Conservation (phyloP, 2,329 filamentous ascomycete species). For the Clonostachys solani region DNA sequence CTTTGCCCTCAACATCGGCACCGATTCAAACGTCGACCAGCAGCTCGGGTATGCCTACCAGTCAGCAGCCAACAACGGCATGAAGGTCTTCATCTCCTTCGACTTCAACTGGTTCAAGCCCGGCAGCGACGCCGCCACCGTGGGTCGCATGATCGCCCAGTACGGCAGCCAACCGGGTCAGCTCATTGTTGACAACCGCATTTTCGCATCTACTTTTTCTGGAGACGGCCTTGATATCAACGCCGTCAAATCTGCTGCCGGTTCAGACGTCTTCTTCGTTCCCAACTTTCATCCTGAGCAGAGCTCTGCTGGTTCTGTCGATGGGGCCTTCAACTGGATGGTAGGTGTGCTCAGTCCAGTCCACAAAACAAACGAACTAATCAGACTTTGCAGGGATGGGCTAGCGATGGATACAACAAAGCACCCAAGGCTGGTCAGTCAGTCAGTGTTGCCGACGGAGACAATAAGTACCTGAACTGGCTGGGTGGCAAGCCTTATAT, state of each 20-base stretch:
- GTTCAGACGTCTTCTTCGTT: constrained; percentile 38
- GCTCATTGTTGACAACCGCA: constrained; percentile 40
- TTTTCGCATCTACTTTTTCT: constrained; percentile 50
- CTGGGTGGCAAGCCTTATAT: constrained; percentile 41
- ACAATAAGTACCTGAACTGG: constrained; percentile 24
- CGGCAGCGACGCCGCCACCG: constrained; percentile 23
- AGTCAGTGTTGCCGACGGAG: constrained; percentile 34
- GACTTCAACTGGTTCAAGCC: constrained; percentile 46
- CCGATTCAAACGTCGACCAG: constrained; percentile 34
- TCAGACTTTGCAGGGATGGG: constrained; percentile 25
- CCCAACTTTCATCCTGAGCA: constrained; percentile 43
- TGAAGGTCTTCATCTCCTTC: constrained; percentile 54
- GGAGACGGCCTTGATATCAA: constrained; percentile 39
- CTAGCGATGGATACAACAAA: constrained; percentile 39
- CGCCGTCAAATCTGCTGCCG: constrained; percentile 33
- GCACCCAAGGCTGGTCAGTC: constrained; percentile 30
- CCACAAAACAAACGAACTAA: too few species aligned
- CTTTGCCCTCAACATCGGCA: constrained; percentile 45
- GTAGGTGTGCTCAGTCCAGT: constrained; percentile 5
- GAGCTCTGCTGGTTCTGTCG: constrained; percentile 26
- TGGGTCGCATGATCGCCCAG: constrained; percentile 38
- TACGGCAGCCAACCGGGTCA: constrained; percentile 39
- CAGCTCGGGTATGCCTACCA: constrained; percentile 43
- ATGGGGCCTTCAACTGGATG: constrained; percentile 41
- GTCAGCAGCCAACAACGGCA: constrained; percentile 37